Evolutionary conservation across 345 rosid genomes (phyloP).

Genomic region (Psidium friedrichsthalianum): DNA sequence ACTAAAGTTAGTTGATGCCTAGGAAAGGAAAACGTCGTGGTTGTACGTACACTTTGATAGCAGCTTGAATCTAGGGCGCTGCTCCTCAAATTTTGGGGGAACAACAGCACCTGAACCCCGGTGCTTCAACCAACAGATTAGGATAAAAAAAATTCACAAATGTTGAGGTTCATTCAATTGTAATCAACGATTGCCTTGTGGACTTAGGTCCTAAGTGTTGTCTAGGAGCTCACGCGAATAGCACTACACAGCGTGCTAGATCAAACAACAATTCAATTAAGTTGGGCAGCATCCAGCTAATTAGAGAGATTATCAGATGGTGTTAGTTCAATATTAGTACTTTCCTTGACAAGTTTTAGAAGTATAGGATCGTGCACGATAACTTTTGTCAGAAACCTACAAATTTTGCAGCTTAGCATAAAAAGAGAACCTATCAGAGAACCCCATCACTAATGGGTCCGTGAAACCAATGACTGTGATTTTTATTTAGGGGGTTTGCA

Average conservation of each 20-base stretch:
- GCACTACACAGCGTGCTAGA: not conserved
- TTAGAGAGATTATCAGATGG: not conserved
- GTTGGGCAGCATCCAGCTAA: not conserved
- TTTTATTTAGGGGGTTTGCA: not conserved
- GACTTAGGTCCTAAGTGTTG: not conserved
- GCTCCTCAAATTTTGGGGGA: not conserved
- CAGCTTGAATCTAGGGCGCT: not conserved
- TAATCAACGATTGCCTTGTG: not conserved
- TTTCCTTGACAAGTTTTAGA: not conserved
- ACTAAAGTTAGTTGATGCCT: not conserved
- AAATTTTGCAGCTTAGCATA: not conserved
- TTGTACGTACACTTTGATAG: not conserved
- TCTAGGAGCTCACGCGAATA: not conserved
- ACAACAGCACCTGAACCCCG: not conserved
- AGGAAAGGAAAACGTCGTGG: not conserved
- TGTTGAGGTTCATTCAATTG: not conserved
- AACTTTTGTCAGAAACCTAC: not conserved
- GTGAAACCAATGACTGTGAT: not conserved
- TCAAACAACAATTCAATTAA: not conserved
- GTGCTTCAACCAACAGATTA: not conserved
- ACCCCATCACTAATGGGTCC: not conserved
- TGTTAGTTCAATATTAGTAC: not conserved
- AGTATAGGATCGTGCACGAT: not conserved
- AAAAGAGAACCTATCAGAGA: not conserved
- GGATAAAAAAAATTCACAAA: not conserved